phyloP scores from a whole-genome alignment of 805 yeast species.

The Ogataea ramenticola region DNA sequence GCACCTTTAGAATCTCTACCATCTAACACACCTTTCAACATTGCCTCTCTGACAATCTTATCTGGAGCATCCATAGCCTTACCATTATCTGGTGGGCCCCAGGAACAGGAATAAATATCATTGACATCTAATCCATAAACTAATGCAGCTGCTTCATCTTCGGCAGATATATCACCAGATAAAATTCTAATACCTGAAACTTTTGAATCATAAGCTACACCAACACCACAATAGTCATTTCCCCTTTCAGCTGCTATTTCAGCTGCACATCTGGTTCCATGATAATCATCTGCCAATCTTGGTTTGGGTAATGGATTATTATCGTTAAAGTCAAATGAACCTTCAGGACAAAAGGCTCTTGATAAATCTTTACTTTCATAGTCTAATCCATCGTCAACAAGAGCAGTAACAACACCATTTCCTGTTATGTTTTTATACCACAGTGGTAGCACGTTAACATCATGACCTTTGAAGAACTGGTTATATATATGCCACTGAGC shows the following conservation, averaged over 20 bases:
- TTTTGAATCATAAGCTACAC: slow-evolving; percentile 84
- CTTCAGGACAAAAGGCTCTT: slow-evolving; percentile 62
- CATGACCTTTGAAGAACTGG: slow-evolving; percentile 65
- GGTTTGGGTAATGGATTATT: slow-evolving; percentile 75
- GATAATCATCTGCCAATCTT: slow-evolving; percentile 71
- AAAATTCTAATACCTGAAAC: slow-evolving; percentile 89
- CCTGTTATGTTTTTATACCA: slow-evolving; percentile 86
- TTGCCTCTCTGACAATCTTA: slow-evolving; percentile 66
- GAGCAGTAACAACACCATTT: slow-evolving; percentile 72
- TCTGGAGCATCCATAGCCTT: slow-evolving; percentile 81
- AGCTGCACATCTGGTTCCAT: slow-evolving; percentile 97
- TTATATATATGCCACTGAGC: slow-evolving; percentile 93
- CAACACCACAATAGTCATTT: slow-evolving; percentile 89
- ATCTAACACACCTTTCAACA: slow-evolving; percentile 74
- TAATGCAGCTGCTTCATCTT: slow-evolving; percentile 88
- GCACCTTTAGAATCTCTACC: slow-evolving; percentile 83
- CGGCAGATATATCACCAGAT: slow-evolving; percentile 71
- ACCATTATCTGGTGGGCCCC: slow-evolving; percentile 98
- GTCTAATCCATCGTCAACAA: slow-evolving; percentile 93
- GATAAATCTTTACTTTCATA: slow-evolving; percentile 66
- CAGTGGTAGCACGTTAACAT: slow-evolving; percentile 76
- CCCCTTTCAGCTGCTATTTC: slow-evolving; percentile 84
- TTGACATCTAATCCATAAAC: slow-evolving; percentile 73
- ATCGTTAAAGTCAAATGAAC: slow-evolving; percentile 92
- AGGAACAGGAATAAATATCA: slow-evolving; percentile 93